phyloP scores from a whole-genome alignment of 495 filamentous ascomycete genomes.

The Hyaloscypha variabilis region DNA sequence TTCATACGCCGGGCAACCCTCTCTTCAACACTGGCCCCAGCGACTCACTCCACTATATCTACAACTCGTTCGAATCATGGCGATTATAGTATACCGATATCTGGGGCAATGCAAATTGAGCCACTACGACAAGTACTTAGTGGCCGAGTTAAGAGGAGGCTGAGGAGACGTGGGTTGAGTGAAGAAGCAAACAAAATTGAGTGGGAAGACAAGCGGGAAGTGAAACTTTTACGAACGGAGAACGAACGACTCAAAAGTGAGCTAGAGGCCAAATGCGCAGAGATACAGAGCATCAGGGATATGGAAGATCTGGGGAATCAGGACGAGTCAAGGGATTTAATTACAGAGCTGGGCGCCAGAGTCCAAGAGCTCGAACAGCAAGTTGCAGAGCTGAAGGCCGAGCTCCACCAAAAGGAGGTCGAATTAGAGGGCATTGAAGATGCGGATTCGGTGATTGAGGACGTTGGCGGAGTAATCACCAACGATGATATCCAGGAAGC shows the following conservation, averaged over 20 bases:
- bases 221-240: constrained; percentile 32
- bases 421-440: constrained; percentile 28
- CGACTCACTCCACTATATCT: constrained; percentile 42
- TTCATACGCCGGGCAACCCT: constrained; percentile 60
- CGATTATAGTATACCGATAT: constrained; percentile 25
- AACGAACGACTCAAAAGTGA: constrained; percentile 52
- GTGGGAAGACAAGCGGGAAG: constrained; percentile 50
- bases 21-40: constrained; percentile 39
- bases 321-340: neutral
- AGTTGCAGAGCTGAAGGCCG: constrained; percentile 7
- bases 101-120: constrained; percentile 52
- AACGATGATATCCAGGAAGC: neutral
- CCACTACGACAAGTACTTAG: constrained; percentile 69
- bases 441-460: constrained; percentile 38
- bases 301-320: constrained; percentile 2
- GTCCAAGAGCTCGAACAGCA: constrained; percentile 18
- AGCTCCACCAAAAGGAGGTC: constrained; percentile 17
- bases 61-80: constrained; percentile 4
- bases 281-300: constrained; percentile 35
- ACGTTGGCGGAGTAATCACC: constrained; percentile 30
- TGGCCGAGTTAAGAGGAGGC: constrained; percentile 63
- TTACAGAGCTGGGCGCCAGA: neutral
- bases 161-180: constrained; percentile 69
- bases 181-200: constrained; percentile 70
- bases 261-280: constrained; percentile 48